phyloP scores from a whole-genome alignment of 148 eudicot genomes.

The Rhododendron griersonianum region DNA sequence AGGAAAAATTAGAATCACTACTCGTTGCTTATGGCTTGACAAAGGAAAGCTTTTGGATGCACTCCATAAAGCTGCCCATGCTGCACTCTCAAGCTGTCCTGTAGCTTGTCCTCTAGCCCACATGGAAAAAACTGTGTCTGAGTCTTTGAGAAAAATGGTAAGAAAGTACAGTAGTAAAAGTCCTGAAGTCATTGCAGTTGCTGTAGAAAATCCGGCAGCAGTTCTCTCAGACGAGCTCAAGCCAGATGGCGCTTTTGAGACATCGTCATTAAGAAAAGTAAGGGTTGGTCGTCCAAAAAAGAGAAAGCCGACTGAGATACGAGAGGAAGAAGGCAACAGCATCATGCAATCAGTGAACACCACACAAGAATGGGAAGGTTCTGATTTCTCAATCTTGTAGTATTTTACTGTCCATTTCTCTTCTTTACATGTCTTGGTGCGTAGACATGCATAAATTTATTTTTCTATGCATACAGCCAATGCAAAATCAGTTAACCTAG shows the following conservation, averaged over 20 bases:
- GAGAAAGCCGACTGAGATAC: conserved; percentile 25
- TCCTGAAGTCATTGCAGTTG: conserved; percentile 88
- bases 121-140: conserved; percentile 86
- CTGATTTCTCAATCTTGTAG: not conserved
- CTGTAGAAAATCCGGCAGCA: conserved; percentile 79
- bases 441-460: not conserved
- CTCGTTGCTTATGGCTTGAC: conserved; percentile 98
- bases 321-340: conserved; percentile 32
- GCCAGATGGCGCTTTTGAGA: conserved; percentile 33
- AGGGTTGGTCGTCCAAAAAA: conserved; percentile 43
- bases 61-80: conserved; percentile 91
- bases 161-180: conserved; percentile 93
- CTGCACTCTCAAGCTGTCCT: conserved; percentile 86
- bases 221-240: conserved; percentile 79
- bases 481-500: not conserved
- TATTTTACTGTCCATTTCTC: not conserved
- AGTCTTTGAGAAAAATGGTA: conserved; percentile 84
- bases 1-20: conserved; percentile 92
- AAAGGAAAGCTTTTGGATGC: conserved; percentile 98
- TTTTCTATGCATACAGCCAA: not conserved
- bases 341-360: conserved; percentile 13
- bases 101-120: conserved; percentile 77
- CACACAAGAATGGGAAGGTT: conserved; percentile 40
- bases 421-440: not conserved
- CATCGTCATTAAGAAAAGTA: conserved; percentile 44